phyloP scores from a whole-genome alignment of 331 rosid species.

The Telfairia occidentalis region DNA sequence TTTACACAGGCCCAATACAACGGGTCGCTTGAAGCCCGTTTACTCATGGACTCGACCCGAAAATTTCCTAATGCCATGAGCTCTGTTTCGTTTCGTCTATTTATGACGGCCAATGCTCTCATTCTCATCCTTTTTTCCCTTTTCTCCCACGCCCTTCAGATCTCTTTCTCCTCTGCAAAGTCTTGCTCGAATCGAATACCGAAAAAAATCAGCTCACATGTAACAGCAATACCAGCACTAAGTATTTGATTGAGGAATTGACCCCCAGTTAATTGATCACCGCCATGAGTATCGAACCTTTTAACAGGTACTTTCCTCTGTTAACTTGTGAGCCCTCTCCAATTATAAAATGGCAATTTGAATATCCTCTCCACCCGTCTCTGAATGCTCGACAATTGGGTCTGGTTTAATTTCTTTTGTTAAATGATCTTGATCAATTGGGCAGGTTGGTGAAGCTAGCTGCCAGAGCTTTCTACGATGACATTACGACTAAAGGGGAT shows the following conservation, averaged over 20 bases:
- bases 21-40: background rate
- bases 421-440: slow-evolving; percentile 7
- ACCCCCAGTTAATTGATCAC: background rate
- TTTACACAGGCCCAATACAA: background rate
- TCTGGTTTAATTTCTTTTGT: background rate
- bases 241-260: background rate
- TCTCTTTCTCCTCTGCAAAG: background rate
- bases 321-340: background rate
- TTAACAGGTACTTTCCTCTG: slow-evolving; percentile 44
- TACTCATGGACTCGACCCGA: background rate
- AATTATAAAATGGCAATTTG: background rate
- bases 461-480: slow-evolving; percentile 91
- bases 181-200: background rate
- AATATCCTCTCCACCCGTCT: background rate
- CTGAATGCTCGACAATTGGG: background rate
- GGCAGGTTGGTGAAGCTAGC: slow-evolving; percentile 78
- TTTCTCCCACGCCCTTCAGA: background rate
- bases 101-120: background rate
- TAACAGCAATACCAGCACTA: background rate
- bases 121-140: background rate
- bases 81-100: background rate
- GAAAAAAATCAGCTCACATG: background rate
- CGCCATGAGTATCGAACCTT: slow-evolving; percentile 54
- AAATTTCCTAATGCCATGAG: too few species aligned
- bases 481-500: slow-evolving; percentile 71